phyloP scores from a whole-genome alignment of 2,329 filamentous ascomycete species.

The Pezizomycotina sp. region DNA sequence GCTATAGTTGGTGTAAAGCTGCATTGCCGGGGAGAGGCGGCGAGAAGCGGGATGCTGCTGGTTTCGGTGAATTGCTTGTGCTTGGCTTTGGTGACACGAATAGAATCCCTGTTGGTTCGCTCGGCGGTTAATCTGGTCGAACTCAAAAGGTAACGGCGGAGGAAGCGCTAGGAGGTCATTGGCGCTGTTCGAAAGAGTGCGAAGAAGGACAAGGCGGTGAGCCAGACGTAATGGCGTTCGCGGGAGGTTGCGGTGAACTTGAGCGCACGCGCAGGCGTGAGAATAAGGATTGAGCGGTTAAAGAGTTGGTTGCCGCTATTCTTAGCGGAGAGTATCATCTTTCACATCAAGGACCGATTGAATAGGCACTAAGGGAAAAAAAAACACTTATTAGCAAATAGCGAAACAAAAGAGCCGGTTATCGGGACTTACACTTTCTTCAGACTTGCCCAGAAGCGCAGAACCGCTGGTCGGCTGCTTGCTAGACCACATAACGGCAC shows the following conservation, averaged over 20 bases:
- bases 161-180: conserved; percentile 51
- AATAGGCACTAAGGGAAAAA: conserved; percentile 51
- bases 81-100: conserved; percentile 52
- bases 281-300: conserved; percentile 82
- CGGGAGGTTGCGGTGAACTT: conserved; percentile 78
- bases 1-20: conserved; percentile 4
- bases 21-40: conserved; percentile 5
- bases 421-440: conserved; percentile 85
- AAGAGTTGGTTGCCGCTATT: conserved; percentile 47
- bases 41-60: conserved; percentile 16
- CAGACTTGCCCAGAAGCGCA: conserved; percentile 82
- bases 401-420: conserved; percentile 3
- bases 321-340: conserved; percentile 74
- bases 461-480: conserved; percentile 83
- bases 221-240: conserved; percentile 86
- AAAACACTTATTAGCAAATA: conserved; percentile 26
- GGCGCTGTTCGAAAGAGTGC: conserved; percentile 73
- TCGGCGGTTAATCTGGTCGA: conserved; percentile 27
- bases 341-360: conserved; percentile 96
- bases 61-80: conserved; percentile 26
- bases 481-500: conserved; percentile 93
- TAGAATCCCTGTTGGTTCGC: conserved; percentile 25
- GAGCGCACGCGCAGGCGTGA: conserved; percentile 80
- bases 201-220: conserved; percentile 85
- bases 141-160: conserved; percentile 33